Evolutionary conservation across 495 filamentous ascomycete genomes (phyloP).

Genomic region (Chaetomium tenue): DNA sequence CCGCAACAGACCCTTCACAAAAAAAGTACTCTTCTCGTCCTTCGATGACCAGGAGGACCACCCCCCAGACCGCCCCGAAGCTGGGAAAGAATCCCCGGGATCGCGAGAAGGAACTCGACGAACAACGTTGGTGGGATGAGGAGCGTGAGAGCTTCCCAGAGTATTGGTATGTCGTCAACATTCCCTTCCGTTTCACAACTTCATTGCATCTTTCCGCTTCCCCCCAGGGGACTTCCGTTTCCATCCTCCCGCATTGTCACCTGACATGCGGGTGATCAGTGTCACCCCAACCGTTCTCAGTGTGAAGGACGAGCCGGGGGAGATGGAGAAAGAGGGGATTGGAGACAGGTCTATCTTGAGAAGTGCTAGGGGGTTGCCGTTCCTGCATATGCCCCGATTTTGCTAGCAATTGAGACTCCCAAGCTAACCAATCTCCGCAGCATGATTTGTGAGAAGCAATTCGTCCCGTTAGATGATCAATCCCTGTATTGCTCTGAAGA

Average conservation of each 20-base stretch:
- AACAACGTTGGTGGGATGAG: constrained; percentile 49
- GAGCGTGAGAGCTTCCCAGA: constrained; percentile 53
- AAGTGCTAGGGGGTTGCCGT: constrained; percentile 30
- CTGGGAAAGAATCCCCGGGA: constrained; percentile 46
- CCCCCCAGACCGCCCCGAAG: constrained; percentile 41
- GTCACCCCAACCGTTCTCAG: constrained; percentile 30
- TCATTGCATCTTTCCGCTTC: constrained; percentile 17
- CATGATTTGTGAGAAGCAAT: constrained; percentile 55
- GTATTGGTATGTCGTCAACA: constrained; percentile 46
- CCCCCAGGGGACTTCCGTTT: constrained; percentile 35
- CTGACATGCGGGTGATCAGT: constrained; percentile 44
- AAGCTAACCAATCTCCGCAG: constrained; percentile 33
- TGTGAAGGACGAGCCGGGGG: constrained; percentile 10
- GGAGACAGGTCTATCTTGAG: background rate
- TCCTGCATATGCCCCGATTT: constrained; percentile 42
- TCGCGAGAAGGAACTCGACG: constrained; percentile 46
- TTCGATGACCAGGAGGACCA: constrained; percentile 41
- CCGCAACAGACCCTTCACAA: constrained; percentile 34
- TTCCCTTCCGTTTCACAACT: constrained; percentile 21
- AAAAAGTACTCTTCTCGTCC: constrained; percentile 41
- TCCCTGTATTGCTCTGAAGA: constrained; percentile 51
- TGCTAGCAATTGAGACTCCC: constrained; percentile 8
- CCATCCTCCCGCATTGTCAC: constrained; percentile 42
- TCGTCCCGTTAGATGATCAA: constrained; percentile 45
- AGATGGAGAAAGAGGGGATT: background rate